Evolutionary conservation across 169 alveolate genomes (phyloP), one percentile per base, ranked within the genome.

Genomic region (Perkinsus olseni): DNA sequence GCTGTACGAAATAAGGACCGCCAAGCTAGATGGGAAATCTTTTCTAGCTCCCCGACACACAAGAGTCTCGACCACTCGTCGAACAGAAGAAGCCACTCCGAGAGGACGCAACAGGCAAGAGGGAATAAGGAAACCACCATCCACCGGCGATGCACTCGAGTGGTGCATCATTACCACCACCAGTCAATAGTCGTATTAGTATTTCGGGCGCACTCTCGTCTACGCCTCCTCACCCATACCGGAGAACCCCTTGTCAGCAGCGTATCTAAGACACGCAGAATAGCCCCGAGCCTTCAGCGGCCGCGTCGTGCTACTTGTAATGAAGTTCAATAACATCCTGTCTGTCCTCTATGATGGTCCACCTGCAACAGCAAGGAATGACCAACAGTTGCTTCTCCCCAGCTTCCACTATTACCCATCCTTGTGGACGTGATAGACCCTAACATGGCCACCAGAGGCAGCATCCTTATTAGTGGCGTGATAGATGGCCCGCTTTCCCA

Each of bases 391-490:
- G 31, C 1, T 24, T 21, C 82, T 13, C 10, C 82, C 13, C 31
- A 6, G 4, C 82, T 24, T 62, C 17, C 82, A 4, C 4, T 24
- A 4, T 24, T 62, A 98, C 37, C 99, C 99, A 62, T 97, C 97
- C 95, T 97, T 96, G 94, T 97, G 98, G 91, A 99, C 98, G 94
- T 98, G 99, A 95, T 98, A 98, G 74, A 99, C 99, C 95, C 99
- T 97, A 92, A 98, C 99, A 93, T 97, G 98, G 91, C 99, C 99
- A 39, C 99, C 99, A 37, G 99, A 98, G 93, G 98, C 99, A 40
- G 99, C 99, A 95, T 99, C 99, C 95, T 99, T 97, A 95, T 98
- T 99, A 28, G 99, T 98, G 11, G 99, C 99, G 93, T 98, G 99
- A 94, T 98, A 98, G 94, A 99, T 99, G 36, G 99, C 99, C 93